Percentiles rank a stretch among this genome's conserved stretches.
Evolutionary conservation across 2,329 filamentous ascomycete genomes (phyloP).

Genomic region (Microsporum ferrugineum): DNA sequence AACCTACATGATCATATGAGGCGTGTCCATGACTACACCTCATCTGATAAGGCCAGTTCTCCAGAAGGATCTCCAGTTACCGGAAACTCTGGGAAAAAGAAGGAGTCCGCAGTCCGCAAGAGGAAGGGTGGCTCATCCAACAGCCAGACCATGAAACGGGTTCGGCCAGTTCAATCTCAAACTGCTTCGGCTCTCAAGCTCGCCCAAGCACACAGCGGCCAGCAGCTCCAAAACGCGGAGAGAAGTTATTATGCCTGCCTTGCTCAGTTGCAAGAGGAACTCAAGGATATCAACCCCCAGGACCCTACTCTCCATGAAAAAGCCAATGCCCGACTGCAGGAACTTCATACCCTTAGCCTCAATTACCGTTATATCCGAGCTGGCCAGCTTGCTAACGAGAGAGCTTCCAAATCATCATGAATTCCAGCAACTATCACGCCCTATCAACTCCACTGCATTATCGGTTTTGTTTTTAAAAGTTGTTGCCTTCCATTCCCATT

Average conservation of each 20-base stretch:
- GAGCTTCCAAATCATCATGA: conserved; percentile 2
- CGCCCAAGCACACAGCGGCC: conserved; percentile 25
- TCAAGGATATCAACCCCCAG: conserved; percentile 30
- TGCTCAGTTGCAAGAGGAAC: conserved; percentile 29
- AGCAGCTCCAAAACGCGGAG: conserved; percentile 33
- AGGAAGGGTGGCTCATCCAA: conserved; percentile 27
- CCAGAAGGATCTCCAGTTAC: conserved; percentile 28
- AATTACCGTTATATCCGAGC: conserved; percentile 35
- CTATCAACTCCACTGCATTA: neutral
- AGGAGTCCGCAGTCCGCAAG: conserved; percentile 30
- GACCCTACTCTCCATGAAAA: conserved; percentile 33
- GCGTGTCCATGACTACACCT: conserved; percentile 62
- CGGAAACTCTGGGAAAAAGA: conserved; percentile 24
- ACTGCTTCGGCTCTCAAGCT: conserved; percentile 26
- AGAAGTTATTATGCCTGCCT: conserved; percentile 34
- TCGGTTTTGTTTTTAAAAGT: conserved; percentile 2
- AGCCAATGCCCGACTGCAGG: conserved; percentile 35
- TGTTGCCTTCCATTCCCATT: neutral
- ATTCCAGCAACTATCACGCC: neutral
- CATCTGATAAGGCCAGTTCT: conserved; percentile 33
- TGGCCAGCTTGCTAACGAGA: conserved; percentile 28
- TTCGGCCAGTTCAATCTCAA: conserved; percentile 30
- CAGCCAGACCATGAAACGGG: conserved; percentile 33
- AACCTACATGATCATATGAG: conserved; percentile 97
- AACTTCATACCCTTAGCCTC: conserved; percentile 32